Evolutionary conservation across 2,329 filamentous ascomycete species (phyloP).

Genomic region (Pseudohalonectria lignicola): DNA sequence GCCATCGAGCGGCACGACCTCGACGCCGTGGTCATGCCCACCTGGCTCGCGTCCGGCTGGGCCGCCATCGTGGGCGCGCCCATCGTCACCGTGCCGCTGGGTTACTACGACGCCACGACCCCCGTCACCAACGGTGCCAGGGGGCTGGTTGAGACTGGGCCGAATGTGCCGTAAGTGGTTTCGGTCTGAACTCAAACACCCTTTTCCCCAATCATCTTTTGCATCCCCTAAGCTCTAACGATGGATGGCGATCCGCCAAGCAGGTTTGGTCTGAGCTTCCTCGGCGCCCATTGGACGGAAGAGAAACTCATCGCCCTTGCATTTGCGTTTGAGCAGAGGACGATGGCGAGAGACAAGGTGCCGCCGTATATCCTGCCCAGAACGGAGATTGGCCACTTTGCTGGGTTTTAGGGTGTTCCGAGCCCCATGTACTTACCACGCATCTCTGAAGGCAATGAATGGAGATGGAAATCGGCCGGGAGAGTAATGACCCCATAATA

Average conservation of each 20-base stretch:
- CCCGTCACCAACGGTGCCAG: neutral
- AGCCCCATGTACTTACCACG: too few species aligned
- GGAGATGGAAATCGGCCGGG: too few species aligned
- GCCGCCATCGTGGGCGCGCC: slow-evolving; percentile 20
- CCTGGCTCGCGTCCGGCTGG: slow-evolving; percentile 26
- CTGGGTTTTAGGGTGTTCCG: too few species aligned
- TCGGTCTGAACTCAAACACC: too few species aligned
- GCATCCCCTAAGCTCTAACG: too few species aligned
- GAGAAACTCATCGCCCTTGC: slow-evolving; percentile 4
- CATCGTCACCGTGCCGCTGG: slow-evolving; percentile 28
- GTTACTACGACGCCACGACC: neutral
- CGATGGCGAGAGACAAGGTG: slow-evolving; percentile 11
- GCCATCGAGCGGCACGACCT: slow-evolving; percentile 18
- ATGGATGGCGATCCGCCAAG: too few species aligned
- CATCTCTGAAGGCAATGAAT: too few species aligned
- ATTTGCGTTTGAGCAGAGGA: slow-evolving; percentile 3
- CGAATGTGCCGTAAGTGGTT: neutral
- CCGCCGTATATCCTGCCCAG: slow-evolving; percentile 18
- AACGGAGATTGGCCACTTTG: slow-evolving; percentile 17
- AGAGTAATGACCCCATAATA: too few species aligned
- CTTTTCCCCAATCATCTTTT: too few species aligned
- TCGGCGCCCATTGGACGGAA: slow-evolving; percentile 42
- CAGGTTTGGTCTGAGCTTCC: slow-evolving; percentile 51
- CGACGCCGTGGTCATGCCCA: slow-evolving; percentile 52
- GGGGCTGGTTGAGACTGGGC: neutral